Percentiles rank a stretch among this genome's conserved stretches.
Conservation (phyloP, 83 land plant genomes). For the Picea abies region DNA sequence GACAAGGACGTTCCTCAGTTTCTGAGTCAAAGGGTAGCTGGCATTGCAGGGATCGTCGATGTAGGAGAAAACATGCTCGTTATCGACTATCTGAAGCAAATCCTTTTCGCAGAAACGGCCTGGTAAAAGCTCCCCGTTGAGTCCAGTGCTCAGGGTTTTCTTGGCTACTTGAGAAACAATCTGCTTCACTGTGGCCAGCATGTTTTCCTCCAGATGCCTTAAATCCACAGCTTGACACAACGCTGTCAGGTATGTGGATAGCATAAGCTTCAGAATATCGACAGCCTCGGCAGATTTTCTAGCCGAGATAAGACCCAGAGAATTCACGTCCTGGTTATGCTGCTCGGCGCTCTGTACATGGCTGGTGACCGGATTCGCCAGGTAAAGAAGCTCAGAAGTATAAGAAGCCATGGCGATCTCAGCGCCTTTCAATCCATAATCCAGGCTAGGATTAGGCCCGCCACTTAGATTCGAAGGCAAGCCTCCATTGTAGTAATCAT, state of each 20-base stretch:
- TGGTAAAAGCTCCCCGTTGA: constrained; percentile 48
- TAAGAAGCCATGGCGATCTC: constrained; percentile 80
- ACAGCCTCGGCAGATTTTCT: constrained; percentile 68
- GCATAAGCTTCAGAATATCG: constrained; percentile 69
- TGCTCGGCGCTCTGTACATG: constrained; percentile 81
- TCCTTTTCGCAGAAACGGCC: constrained; percentile 45
- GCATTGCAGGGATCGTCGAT: constrained; percentile 66
- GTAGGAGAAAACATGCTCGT: constrained; percentile 61
- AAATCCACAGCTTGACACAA: constrained; percentile 70
- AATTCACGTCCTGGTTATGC: constrained; percentile 76
- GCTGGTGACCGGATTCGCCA: constrained; percentile 71
- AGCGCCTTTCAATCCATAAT: constrained; percentile 73
- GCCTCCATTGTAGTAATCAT: constrained; percentile 73
- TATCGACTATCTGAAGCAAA: constrained; percentile 57
- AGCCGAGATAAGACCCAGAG: constrained; percentile 65
- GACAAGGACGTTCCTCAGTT: constrained; percentile 63
- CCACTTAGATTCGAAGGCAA: constrained; percentile 69
- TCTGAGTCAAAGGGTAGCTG: constrained; percentile 71
- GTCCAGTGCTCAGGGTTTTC: constrained; percentile 37
- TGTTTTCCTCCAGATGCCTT: constrained; percentile 64
- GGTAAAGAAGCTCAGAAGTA: constrained; percentile 66
- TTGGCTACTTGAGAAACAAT: constrained; percentile 21
- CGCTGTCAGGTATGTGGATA: constrained; percentile 52
- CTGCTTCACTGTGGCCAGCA: constrained; percentile 28
- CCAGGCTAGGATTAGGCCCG: constrained; percentile 62